Conservation (phyloP, 2,329 filamentous ascomycete species). For the Hirsutella thompsonii region DNA sequence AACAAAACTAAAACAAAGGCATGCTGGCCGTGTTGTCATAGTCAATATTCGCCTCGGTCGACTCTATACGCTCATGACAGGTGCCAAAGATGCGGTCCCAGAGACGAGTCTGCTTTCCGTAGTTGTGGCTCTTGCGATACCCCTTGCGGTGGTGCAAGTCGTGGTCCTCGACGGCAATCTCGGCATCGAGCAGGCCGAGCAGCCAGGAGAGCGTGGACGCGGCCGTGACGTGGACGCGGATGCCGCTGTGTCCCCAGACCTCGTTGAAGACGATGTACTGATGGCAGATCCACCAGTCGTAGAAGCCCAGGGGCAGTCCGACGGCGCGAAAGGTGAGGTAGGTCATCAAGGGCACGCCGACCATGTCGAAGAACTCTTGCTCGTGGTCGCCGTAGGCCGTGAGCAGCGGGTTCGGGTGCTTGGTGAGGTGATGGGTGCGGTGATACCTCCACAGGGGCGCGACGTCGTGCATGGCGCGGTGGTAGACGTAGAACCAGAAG, state of each 20-base stretch:
- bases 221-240: conserved; percentile 20
- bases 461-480: conserved; percentile 26
- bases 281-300: conserved; percentile 31
- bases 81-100: conserved; percentile 25
- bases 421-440: conserved; percentile 30
- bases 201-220: conserved; percentile 19
- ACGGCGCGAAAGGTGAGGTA: conserved; percentile 18
- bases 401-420: conserved; percentile 28
- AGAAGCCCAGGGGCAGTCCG: conserved; percentile 29
- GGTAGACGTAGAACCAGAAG: conserved; percentile 28
- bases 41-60: conserved; percentile 15
- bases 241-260: conserved; percentile 22
- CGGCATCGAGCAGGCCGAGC: conserved; percentile 16
- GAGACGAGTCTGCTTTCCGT: conserved; percentile 23
- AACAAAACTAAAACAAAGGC: conserved; percentile 11
- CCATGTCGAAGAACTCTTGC: conserved; percentile 28
- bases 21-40: conserved; percentile 13
- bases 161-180: conserved; percentile 28
- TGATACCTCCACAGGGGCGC: conserved; percentile 27
- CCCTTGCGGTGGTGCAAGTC: conserved; percentile 24
- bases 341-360: conserved; percentile 23
- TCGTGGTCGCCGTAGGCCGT: conserved; percentile 26
- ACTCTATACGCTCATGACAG: conserved; percentile 22
- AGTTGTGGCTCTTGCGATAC: conserved; percentile 23
- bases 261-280: conserved; percentile 26